Conservation (phyloP, 2,329 filamentous ascomycete species). For the Aspergillus oerlinghausenensis region DNA sequence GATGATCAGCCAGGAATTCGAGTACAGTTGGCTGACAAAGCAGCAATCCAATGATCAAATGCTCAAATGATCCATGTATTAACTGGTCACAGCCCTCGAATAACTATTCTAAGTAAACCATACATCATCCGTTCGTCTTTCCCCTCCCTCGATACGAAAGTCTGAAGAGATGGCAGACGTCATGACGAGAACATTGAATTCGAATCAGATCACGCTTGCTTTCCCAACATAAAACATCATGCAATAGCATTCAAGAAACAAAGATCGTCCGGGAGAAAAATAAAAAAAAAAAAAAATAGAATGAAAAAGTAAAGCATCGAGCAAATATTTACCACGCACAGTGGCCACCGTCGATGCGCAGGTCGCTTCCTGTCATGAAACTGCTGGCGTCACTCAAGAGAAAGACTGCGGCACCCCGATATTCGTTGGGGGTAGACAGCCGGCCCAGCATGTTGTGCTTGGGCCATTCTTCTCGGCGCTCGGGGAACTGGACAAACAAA, state of each 20-base stretch:
- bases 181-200: background rate
- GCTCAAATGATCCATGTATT: background rate
- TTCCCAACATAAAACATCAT: constrained; percentile 4
- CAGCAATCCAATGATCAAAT: no score
- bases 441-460: constrained; percentile 79
- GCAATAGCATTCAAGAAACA: background rate
- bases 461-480: constrained; percentile 75
- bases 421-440: constrained; percentile 64
- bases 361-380: constrained; percentile 54
- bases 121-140: constrained; percentile 1
- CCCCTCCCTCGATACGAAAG: background rate
- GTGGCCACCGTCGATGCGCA: constrained; percentile 53
- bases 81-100: constrained; percentile 3
- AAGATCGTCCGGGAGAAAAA: background rate
- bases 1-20: background rate
- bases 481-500: constrained; percentile 59
- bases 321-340: constrained; percentile 46
- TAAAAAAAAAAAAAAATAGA: constrained; percentile 2
- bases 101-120: constrained; percentile 7
- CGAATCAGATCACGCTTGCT: constrained; percentile 5
- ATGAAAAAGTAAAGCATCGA: background rate
- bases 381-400: constrained; percentile 47
- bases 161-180: background rate
- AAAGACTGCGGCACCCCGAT: constrained; percentile 53
- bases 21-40: background rate